These are phyloP conservation scores for Suillus bovinus DNA, from an alignment of 768 basidiomycete species.

Conservation along the genomic window DNA sequence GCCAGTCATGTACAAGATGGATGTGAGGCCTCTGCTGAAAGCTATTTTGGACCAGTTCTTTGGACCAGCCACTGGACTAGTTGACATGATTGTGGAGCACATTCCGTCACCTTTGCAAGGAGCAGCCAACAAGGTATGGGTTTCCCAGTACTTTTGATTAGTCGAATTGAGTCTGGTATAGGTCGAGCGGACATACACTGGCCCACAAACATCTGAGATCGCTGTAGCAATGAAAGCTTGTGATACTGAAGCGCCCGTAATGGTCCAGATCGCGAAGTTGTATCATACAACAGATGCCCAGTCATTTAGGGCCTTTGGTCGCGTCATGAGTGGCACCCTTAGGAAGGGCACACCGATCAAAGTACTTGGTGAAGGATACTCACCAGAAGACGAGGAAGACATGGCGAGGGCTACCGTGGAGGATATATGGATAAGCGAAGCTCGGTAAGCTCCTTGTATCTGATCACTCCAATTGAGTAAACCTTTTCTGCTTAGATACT, in stretches of 20 bases:
- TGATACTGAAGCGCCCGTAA: slow-evolving; percentile 81
- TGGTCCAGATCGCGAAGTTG: slow-evolving; percentile 92
- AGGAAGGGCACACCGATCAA: slow-evolving; percentile 83
- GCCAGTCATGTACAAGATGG: slow-evolving; percentile 97
- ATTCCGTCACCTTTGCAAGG: slow-evolving; percentile 79
- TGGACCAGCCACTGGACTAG: slow-evolving; percentile 82
- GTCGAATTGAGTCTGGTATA: slow-evolving; percentile 27
- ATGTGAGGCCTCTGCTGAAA: slow-evolving; percentile 91
- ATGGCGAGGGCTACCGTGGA: slow-evolving; percentile 87
- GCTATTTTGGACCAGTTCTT: slow-evolving; percentile 96
- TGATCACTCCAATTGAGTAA: neutral
- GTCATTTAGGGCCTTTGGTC: slow-evolving; percentile 94
- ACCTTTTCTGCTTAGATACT: slow-evolving; percentile 60
- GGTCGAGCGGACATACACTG: slow-evolving; percentile 86
- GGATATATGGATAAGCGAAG: slow-evolving; percentile 87
- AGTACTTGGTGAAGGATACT: slow-evolving; percentile 97
- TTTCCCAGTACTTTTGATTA: slow-evolving; percentile 5
- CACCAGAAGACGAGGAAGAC: slow-evolving; percentile 99
- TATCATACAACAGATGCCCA: slow-evolving; percentile 97
- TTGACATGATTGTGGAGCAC: slow-evolving; percentile 90
- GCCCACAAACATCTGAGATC: slow-evolving; percentile 80
- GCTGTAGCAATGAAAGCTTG: slow-evolving; percentile 81
- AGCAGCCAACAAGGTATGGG: slow-evolving; percentile 56
- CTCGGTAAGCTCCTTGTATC: slow-evolving; percentile 55
- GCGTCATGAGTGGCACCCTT: slow-evolving; percentile 90